phyloP scores from a whole-genome alignment of 805 yeast species.

The Sugiyamaella chiloensis region DNA sequence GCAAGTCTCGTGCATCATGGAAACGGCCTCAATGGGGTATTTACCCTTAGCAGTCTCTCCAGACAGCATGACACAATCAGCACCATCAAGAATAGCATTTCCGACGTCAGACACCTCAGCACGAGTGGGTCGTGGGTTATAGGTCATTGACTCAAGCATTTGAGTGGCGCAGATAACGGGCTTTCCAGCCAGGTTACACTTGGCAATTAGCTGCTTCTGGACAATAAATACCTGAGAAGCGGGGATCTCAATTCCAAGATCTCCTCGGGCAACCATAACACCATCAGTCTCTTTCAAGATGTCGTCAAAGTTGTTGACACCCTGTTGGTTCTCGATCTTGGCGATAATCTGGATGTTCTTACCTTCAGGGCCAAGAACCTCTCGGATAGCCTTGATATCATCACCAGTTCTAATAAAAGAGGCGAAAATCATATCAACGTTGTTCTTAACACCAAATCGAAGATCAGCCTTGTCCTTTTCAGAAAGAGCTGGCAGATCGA shows the following conservation, averaged over 20 bases:
- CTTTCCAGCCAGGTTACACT: slow-evolving; percentile 98
- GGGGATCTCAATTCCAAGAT: slow-evolving; percentile 98
- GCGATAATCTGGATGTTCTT: slow-evolving; percentile 92
- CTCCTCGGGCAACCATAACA: slow-evolving; percentile 99
- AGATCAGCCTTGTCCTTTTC: slow-evolving; percentile 95
- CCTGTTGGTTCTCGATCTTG: slow-evolving; percentile 99
- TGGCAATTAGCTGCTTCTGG: slow-evolving; percentile 98
- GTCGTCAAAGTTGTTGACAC: slow-evolving; percentile 99
- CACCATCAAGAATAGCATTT: slow-evolving; percentile 98
- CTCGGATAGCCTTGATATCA: slow-evolving; percentile 86
- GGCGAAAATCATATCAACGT: slow-evolving; percentile 97
- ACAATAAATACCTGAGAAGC: slow-evolving; percentile 98
- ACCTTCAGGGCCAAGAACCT: slow-evolving; percentile 96
- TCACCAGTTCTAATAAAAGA: slow-evolving; percentile 94
- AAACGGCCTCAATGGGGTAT: slow-evolving; percentile 96
- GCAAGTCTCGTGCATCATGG: slow-evolving; percentile 98
- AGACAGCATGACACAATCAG: slow-evolving; percentile 99
- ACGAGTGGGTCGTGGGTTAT: slow-evolving; percentile 99
- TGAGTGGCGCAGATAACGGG: slow-evolving; percentile 99
- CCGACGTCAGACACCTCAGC: slow-evolving; percentile 99
- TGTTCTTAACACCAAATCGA: slow-evolving; percentile 93
- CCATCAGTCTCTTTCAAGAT: slow-evolving; percentile 94
- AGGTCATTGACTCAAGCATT: slow-evolving; percentile 99
- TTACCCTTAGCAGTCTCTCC: slow-evolving; percentile 99
- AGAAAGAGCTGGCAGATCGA: slow-evolving; percentile 95